Conservation (phyloP, 2,329 filamentous ascomycete genomes). For the Ceratocystis cubensis region DNA sequence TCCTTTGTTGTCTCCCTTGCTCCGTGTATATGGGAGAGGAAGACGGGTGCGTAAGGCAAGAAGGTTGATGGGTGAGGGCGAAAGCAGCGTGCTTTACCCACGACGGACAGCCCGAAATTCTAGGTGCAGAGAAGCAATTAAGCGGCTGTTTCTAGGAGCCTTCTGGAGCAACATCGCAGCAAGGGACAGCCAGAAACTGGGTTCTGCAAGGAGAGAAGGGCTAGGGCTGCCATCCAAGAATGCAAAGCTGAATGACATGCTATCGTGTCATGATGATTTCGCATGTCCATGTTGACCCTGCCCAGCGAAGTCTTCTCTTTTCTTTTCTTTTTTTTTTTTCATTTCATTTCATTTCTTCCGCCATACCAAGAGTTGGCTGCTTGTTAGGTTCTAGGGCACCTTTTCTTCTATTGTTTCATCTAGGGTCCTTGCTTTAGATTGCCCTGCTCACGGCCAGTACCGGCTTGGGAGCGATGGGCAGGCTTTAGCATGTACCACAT, state of each 20-base stretch:
- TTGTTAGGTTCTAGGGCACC: not conserved
- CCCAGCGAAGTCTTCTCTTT: too few species aligned
- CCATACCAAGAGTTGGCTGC: not conserved
- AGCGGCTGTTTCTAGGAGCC: not conserved
- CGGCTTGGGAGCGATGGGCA: not conserved
- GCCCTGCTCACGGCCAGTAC: not conserved
- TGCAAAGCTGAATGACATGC: too few species aligned
- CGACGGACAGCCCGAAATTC: not conserved
- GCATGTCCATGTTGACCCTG: too few species aligned
- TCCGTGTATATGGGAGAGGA: not conserved
- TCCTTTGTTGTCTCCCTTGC: not conserved
- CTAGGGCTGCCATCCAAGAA: not conserved
- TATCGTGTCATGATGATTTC: too few species aligned
- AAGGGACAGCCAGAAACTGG: not conserved
- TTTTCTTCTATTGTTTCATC: constrained; percentile 8
- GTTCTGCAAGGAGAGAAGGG: not conserved
- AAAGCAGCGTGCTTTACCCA: not conserved
- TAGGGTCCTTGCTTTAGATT: constrained; percentile 10
- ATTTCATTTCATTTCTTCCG: too few species aligned
- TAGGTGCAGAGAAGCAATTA: not conserved
- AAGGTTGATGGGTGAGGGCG: not conserved
- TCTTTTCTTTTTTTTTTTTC: too few species aligned
- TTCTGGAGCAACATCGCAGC: not conserved
- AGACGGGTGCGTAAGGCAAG: not conserved
- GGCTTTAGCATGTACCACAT: not conserved